Evolutionary conservation across 2,329 filamentous ascomycete species (phyloP), one percentile per base, ranked within the genome.

Genomic region (Colletotrichum eremochloae): DNA sequence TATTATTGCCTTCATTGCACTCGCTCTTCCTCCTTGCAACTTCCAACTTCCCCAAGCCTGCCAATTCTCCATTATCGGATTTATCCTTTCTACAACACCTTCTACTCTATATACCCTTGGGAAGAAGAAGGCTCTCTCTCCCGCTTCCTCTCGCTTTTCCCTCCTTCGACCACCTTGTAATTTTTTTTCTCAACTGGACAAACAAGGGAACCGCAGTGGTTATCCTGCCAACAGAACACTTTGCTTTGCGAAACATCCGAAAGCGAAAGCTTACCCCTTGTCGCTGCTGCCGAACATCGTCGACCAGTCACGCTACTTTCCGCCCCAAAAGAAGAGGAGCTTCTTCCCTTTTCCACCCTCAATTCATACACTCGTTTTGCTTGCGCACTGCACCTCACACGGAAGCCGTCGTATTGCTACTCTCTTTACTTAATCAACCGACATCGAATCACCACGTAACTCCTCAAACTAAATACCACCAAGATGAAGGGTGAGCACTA

Each of bases 401-500:
- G 38, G 68, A 67, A 63, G 62, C 63, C 38, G 56, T 60, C 44
- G 56, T 58, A 20, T 40, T 38, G 57, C 38, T 53, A 55, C 53
- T 55, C 71, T 58, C 44, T 52, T n/a, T 36, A 9, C 62, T 63
- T 60, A 14, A 60, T 48, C 15, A 38, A 53, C 9, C 31, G 12
- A 29, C 14, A 53, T 11, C 33, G 3, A 36, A 60, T 29, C 48
- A 31, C 31, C 58, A 6, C 52, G 65, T 56, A 68, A 58, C 29
- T 61, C n/a, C 24, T 40, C 40, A 42, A 48, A 40, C 55, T 38
- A 52, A 64, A 63, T 33, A 72, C 68, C 55, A 67, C 50, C 68
- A 72, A 71, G 1, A 74, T 74, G 72, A 74, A 74, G 72, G 72
- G 72, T 74, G 44, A 64, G 72, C 42, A 31, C 33, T 12, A 12